These are phyloP conservation scores for Rugonectria rugulosa DNA, from an alignment of 2,329 filamentous ascomycete genomes.

Conservation along the genomic window DNA sequence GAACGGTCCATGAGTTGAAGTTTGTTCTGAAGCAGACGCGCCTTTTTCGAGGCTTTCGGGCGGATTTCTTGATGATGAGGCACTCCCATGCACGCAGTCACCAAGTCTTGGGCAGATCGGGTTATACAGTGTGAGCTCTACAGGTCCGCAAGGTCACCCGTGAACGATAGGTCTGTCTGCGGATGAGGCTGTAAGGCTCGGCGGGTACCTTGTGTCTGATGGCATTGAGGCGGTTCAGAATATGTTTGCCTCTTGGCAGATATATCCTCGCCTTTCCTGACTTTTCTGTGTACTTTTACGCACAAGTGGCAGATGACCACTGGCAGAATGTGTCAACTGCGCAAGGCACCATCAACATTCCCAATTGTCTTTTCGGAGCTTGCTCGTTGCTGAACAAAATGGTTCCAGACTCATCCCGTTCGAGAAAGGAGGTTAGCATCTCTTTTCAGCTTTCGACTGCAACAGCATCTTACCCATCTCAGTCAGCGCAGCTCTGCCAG, in stretches of 20 bases:
- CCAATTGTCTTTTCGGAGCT: too few species aligned
- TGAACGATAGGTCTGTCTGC: not conserved
- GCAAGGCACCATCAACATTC: too few species aligned
- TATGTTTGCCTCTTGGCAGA: too few species aligned
- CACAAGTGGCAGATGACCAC: too few species aligned
- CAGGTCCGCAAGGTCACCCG: not conserved
- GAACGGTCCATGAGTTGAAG: not conserved
- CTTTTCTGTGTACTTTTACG: too few species aligned
- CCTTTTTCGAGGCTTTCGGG: not conserved
- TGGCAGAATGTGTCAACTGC: too few species aligned
- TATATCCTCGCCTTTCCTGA: too few species aligned
- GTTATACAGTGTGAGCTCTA: not conserved
- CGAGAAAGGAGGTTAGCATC: too few species aligned
- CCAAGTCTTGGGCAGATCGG: too few species aligned
- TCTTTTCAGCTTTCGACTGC: not conserved
- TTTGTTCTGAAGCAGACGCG: not conserved
- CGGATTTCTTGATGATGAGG: not conserved
- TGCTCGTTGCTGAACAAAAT: too few species aligned
- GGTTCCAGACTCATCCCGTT: too few species aligned
- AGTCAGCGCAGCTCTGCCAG: conserved; percentile 8
- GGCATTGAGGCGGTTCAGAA: conserved; percentile 20
- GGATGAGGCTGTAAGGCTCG: not conserved
- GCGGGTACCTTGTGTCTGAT: not conserved
- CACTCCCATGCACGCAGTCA: too few species aligned
- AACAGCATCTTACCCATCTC: not conserved